Evolutionary conservation across 345 rosid genomes (phyloP), one percentile per base, ranked within the genome.

Genomic region (Salix viminalis): DNA sequence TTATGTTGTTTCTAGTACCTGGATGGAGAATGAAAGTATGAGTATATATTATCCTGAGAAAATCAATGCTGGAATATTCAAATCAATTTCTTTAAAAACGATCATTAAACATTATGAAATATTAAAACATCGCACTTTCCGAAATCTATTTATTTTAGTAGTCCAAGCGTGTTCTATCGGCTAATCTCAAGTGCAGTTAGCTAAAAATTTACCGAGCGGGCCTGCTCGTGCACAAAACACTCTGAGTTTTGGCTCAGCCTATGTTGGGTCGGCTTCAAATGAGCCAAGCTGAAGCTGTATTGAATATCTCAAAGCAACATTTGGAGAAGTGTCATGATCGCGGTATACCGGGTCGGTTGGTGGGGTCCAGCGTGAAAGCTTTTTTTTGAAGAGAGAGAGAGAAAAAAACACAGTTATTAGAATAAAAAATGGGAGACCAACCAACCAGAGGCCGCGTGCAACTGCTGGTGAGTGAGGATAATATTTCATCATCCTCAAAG

Each of bases 361-460:
- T 72, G 85, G 93, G 89, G 76, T 44, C 80, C 66, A 30, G 54
- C 42, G 67, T 56, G 79, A 77, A 68, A 76, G 76, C 67, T 60
- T 42, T 11, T 42, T 2, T 10, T 11, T n/a, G 28, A 36, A n/a
- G 13, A n/a, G 3, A 56, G 0, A 56, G 3, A 8, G 19, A 61
- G 26, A 50, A 21, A 9, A 28, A 28, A 68, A 60, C 46, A 13
- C n/a, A 39, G 26, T 36, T 39, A 39, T 37, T 11, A 66, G 26
- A 42, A 32, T 7, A 67, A 23, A 50, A 76, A 70, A 76, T 28
- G 70, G 81, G 78, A 67, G 87, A 76, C 64, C 87, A 79, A 83
- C 91, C 91, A 90, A 87, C 86, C 81, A 83, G 87, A 75, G 76
- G 72, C 72, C 87, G 89, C 86, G 86, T 85, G 92, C 83, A 14